Percentiles rank a stretch among this genome's conserved stretches.
These are phyloP conservation scores for Claviceps sorghi DNA, from an alignment of 2,329 filamentous ascomycete genomes.

Conservation along the genomic window DNA sequence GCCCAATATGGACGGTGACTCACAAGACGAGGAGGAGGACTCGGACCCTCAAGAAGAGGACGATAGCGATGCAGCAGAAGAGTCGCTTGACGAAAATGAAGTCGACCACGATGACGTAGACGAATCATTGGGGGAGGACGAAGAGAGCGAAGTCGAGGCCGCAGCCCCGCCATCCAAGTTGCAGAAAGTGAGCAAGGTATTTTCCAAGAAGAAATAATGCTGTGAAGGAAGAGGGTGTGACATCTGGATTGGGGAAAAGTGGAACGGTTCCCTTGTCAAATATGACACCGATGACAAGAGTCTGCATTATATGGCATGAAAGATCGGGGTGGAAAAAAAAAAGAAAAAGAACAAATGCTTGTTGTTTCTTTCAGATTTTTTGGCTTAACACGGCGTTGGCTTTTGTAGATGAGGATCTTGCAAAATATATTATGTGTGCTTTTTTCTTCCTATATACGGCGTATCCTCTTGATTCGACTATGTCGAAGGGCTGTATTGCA, in stretches of 20 bases:
- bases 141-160: conserved; percentile 35
- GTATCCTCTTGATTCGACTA: background rate
- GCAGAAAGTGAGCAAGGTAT: conserved; percentile 23
- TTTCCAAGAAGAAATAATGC: conserved; percentile 21
- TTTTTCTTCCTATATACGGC: background rate
- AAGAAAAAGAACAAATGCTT: background rate
- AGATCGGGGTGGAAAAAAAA: too few relatives aligned
- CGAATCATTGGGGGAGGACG: conserved; percentile 41
- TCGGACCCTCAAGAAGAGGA: conserved; percentile 26
- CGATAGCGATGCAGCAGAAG: conserved; percentile 31
- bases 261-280: background rate
- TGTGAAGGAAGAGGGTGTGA: background rate
- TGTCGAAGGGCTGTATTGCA: background rate
- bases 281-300: background rate
- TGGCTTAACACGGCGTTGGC: conserved; percentile 6
- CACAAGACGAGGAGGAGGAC: conserved; percentile 42
- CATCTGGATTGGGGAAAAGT: background rate
- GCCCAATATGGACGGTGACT: conserved; percentile 42
- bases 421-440: background rate
- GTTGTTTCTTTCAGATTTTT: background rate
- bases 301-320: background rate
- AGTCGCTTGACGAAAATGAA: conserved; percentile 42
- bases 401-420: conserved; percentile 1
- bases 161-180: conserved; percentile 32
- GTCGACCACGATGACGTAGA: conserved; percentile 43